A percentile compares a stretch with the other conserved stretches of the same genome.
These are phyloP conservation scores for Artemisia argyi DNA, from an alignment of 129 eudicot genomes.

Conservation along the genomic window DNA sequence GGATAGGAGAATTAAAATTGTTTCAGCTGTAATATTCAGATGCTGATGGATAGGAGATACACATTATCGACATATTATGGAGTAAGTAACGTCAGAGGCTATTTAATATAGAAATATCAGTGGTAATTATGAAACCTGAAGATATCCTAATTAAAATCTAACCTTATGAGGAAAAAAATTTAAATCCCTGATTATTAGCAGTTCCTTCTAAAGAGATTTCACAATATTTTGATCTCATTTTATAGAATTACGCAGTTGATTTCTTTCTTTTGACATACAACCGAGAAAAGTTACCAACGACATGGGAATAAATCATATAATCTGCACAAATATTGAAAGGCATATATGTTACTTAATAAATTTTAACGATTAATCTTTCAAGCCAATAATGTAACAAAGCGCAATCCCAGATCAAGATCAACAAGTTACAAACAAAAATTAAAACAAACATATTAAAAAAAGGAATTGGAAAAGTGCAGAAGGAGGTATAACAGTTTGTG, in stretches of 20 bases:
- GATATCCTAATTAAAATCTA: background rate
- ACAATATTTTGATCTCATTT: background rate
- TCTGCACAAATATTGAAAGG: background rate
- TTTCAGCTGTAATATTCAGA: background rate
- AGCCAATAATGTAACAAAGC: background rate
- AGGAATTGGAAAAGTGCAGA: background rate
- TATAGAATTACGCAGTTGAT: slow-evolving; percentile 1
- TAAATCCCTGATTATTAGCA: background rate
- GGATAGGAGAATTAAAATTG: background rate
- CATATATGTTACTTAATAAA: background rate
- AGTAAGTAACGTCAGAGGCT: slow-evolving; percentile 1
- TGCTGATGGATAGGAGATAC: background rate
- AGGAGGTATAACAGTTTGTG: background rate
- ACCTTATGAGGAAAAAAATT: slow-evolving; percentile 11
- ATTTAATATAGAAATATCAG: slow-evolving; percentile 7
- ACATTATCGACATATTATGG: background rate
- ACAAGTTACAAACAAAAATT: background rate
- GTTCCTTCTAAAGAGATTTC: slow-evolving; percentile 6
- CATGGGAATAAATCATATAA: background rate
- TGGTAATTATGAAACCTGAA: slow-evolving; percentile 9
- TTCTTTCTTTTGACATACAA: background rate
- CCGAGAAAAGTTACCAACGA: background rate
- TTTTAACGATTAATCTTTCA: background rate
- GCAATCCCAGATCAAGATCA: background rate
- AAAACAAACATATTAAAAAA: background rate